Evolutionary conservation across 768 basidiomycete species (phyloP), one percentile per base, ranked within the genome.

Genomic region (Lentinus brumalis): DNA sequence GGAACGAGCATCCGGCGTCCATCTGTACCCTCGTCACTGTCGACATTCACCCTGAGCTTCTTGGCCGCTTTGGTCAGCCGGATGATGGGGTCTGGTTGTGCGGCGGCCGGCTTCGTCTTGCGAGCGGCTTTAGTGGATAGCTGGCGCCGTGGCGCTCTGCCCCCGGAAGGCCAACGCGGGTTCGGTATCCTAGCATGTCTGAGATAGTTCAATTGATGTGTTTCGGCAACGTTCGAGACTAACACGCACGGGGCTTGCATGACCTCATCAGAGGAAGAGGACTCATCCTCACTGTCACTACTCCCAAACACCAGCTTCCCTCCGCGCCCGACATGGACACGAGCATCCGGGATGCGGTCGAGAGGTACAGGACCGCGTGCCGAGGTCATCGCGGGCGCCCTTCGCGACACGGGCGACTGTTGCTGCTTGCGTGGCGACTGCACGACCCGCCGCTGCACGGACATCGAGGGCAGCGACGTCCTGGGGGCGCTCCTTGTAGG

Each of bases 371-470:
- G 49, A 10, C 9, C 29, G 26, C 15, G 16, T 32, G 32, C 35
- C 31, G 9, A 30, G 30, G 7, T n/a, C 9, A 31, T 35, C 21
- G 46, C 21, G 6, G 46, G 46, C 5, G 29, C 11, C 11, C 9
- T 53, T 11, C 16, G n/a, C 3, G 10, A n/a, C 15, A 15, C 42
- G 5, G 35, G 29, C 21, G 39, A 38, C 15, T 14, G 45, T 16
- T 40, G 38, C 6, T n/a, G 42, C 46, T 62, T 62, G 29, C 56
- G 44, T 29, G 61, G 61, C 14, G 57, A 53, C 18, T 39, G 8
- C 1, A 15, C 56, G 3, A 51, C 52, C 9, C 61, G 52, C 10
- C 57, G 61, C 49, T 54, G 61, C 15, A 62, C 57, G 6, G 61
- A 62, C 61, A 58, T 62, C 18, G 56, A 53, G 6, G 56, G 53